Percentiles rank a stretch among this genome's conserved stretches.
Conservation (phyloP, 176 grass and related monocot species). For the Elymus sibiricus region DNA sequence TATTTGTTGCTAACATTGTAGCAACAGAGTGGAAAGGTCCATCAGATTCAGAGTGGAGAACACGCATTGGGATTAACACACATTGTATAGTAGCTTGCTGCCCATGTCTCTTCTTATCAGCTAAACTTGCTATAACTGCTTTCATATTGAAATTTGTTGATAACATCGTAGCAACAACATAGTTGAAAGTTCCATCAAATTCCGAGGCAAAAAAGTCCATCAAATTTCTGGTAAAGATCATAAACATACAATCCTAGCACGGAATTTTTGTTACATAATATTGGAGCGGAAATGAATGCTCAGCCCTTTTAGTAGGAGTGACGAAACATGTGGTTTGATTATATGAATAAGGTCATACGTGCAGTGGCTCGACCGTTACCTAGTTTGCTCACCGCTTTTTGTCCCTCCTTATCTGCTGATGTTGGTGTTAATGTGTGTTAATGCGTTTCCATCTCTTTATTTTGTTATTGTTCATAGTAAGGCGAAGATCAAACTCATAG, state of each 20-base stretch:
- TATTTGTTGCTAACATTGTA: background rate
- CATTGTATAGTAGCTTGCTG: background rate
- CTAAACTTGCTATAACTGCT: background rate
- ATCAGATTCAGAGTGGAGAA: no score
- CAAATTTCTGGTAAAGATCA: background rate
- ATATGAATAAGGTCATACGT: no score
- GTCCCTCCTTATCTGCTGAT: background rate
- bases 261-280: no score
- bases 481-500: background rate
- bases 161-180: background rate
- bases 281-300: no score
- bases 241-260: background rate
- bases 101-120: background rate
- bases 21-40: no score
- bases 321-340: no score
- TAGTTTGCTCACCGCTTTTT: background rate
- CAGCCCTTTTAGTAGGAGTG: no score
- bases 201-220: no score
- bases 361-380: no score
- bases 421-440: background rate
- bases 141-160: background rate
- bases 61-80: background rate
- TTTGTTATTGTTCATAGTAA: background rate
- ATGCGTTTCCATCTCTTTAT: background rate
- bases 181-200: background rate